Evolutionary conservation across 2,329 filamentous ascomycete genomes (phyloP).

Genomic region (Xylaria multiplex): DNA sequence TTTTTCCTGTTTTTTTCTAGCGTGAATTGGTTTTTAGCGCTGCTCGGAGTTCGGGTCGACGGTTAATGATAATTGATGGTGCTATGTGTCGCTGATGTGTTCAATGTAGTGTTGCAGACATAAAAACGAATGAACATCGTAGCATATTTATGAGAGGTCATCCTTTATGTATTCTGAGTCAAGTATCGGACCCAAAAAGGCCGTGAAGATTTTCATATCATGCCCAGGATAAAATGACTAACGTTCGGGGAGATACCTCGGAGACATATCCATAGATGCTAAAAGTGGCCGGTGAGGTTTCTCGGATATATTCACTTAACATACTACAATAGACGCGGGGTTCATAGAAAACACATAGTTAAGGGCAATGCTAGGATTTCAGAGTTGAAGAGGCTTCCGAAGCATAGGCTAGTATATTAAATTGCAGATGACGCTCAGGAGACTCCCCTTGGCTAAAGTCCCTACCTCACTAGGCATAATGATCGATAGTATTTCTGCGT

Average conservation of each 20-base stretch:
- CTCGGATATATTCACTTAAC: slow-evolving; percentile 1
- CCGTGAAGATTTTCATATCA: not conserved
- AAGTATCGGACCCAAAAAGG: not conserved
- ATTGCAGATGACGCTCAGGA: not conserved
- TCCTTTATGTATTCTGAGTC: slow-evolving; percentile 5
- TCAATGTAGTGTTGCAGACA: not conserved
- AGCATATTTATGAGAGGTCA: not conserved
- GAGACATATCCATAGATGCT: slow-evolving; percentile 30
- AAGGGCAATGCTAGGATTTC: not conserved
- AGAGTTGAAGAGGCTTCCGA: slow-evolving; percentile 10
- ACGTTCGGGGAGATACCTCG: slow-evolving; percentile 36
- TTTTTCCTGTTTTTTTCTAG: not conserved
- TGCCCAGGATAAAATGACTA: slow-evolving; percentile 5
- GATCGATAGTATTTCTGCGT: slow-evolving; percentile 19
- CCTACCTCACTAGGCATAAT: slow-evolving; percentile 23
- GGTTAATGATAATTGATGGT: not conserved
- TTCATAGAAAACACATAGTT: too few species aligned
- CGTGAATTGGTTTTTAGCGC: not conserved
- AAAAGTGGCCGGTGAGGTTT: slow-evolving; percentile 16
- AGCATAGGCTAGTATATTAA: slow-evolving; percentile 28
- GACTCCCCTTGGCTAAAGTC: slow-evolving; percentile 29
- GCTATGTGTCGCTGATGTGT: not conserved
- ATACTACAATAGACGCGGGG: too few species aligned
- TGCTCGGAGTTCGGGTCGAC: not conserved
- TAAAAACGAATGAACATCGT: not conserved